These are phyloP conservation scores for Cicer bijugum DNA, from an alignment of 306 rosid species.

Conservation along the genomic window DNA sequence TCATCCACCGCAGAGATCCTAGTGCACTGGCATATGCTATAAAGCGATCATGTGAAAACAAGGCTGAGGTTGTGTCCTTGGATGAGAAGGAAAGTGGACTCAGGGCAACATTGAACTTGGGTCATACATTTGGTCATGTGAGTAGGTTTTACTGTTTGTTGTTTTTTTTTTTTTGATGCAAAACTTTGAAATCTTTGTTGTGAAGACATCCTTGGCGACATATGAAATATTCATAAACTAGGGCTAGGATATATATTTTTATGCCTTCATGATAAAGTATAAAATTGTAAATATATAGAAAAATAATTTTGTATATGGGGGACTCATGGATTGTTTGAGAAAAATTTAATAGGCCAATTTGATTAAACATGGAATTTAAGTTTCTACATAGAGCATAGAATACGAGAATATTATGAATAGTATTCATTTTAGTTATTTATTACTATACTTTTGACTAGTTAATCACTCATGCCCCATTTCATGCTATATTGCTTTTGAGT, in stretches of 20 bases:
- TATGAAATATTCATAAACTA: conserved; percentile 14
- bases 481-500: conserved; percentile 26
- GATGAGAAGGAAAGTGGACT: conserved; percentile 97
- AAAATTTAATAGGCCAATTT: conserved; percentile 8
- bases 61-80: conserved; percentile 91
- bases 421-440: background rate
- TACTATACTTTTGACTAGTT: background rate
- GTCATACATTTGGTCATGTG: conserved; percentile 98
- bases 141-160: conserved; percentile 48
- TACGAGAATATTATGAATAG: conserved; percentile 20
- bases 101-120: conserved; percentile 93
- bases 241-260: conserved; percentile 10
- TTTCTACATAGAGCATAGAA: conserved; percentile 12
- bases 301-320: conserved; percentile 6
- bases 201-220: conserved; percentile 1
- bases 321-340: conserved; percentile 12
- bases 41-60: conserved; percentile 92
- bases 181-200: conserved; percentile 21
- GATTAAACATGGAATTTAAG: conserved; percentile 21
- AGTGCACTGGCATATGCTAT: conserved; percentile 81
- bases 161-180: conserved; percentile 31
- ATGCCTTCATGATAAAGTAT: conserved; percentile 4
- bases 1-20: conserved; percentile 72
- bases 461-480: conserved; percentile 2
- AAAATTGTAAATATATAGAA: background rate